Evolutionary conservation across 208 protist species (phyloP).

Genomic region (Spongospora subterranea): DNA sequence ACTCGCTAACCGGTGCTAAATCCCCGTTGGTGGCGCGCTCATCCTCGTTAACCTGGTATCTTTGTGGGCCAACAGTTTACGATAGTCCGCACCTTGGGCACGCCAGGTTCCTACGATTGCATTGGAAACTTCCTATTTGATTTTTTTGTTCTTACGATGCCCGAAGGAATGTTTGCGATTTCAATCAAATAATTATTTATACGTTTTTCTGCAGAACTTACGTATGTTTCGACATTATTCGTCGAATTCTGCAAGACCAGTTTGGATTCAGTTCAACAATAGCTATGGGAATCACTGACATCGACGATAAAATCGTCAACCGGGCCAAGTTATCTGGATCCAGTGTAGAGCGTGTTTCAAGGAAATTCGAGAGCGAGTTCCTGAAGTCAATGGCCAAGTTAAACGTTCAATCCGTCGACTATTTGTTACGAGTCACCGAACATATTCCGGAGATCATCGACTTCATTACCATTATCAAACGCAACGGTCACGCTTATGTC

Average conservation of each 20-base stretch:
- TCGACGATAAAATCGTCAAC: conserved; percentile 81
- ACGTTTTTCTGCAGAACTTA: too few relatives aligned
- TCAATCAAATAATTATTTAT: too few relatives aligned
- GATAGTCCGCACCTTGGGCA: conserved; percentile 77
- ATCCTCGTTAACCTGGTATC: conserved; percentile 66
- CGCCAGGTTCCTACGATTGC: conserved; percentile 62
- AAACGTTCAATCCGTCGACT: not conserved
- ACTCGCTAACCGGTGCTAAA: not conserved
- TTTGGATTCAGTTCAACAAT: conserved; percentile 70
- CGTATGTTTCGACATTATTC: conserved; percentile 75
- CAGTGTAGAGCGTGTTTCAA: not conserved
- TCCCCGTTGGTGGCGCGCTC: not conserved
- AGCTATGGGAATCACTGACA: conserved; percentile 79
- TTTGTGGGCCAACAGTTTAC: conserved; percentile 81
- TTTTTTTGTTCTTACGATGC: not conserved
- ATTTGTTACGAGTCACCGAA: not conserved
- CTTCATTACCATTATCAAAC: not conserved
- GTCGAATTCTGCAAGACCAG: conserved; percentile 70
- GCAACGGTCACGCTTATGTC: not conserved
- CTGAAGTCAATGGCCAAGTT: not conserved
- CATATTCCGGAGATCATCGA: not conserved
- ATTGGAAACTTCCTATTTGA: not conserved
- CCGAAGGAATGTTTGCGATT: too few relatives aligned
- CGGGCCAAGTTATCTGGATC: not conserved
- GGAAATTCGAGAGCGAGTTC: not conserved